Conservation (phyloP, 192 early-diverging fungal genomes). For the Backusella westeae region DNA sequence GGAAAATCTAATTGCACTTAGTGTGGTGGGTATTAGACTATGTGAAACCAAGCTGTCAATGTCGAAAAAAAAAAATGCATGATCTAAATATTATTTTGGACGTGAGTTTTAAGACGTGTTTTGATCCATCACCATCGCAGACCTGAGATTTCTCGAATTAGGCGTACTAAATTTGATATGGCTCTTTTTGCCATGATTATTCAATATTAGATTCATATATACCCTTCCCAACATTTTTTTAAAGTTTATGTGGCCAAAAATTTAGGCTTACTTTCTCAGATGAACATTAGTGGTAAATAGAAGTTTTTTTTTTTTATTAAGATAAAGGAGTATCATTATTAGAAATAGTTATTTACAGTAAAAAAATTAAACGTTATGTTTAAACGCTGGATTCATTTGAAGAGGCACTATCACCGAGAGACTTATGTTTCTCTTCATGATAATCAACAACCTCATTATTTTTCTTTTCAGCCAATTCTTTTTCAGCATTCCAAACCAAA, state of each 20-base stretch:
- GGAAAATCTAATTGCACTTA: too few species aligned
- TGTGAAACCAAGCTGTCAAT: too few species aligned
- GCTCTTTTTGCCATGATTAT: too few species aligned
- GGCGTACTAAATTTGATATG: too few species aligned
- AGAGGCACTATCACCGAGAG: background rate
- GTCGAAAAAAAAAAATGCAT: too few species aligned
- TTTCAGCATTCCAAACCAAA: constrained; percentile 29
- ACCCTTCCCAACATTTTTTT: background rate
- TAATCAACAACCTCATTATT: background rate
- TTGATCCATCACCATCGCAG: too few species aligned
- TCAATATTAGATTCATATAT: too few species aligned
- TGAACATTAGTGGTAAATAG: background rate
- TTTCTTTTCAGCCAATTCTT: constrained; percentile 20
- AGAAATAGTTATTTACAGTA: background rate
- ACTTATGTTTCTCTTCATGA: background rate
- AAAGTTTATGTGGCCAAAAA: background rate
- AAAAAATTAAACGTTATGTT: background rate
- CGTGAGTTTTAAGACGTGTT: too few species aligned
- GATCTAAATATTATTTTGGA: too few species aligned
- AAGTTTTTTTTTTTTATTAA: background rate
- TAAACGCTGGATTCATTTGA: background rate
- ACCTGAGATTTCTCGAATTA: too few species aligned
- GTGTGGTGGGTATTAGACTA: too few species aligned
- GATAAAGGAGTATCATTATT: background rate
- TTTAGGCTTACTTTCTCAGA: background rate